Evolutionary conservation across 2,329 filamentous ascomycete genomes (phyloP).

Genomic region (Metarhizium humberi): DNA sequence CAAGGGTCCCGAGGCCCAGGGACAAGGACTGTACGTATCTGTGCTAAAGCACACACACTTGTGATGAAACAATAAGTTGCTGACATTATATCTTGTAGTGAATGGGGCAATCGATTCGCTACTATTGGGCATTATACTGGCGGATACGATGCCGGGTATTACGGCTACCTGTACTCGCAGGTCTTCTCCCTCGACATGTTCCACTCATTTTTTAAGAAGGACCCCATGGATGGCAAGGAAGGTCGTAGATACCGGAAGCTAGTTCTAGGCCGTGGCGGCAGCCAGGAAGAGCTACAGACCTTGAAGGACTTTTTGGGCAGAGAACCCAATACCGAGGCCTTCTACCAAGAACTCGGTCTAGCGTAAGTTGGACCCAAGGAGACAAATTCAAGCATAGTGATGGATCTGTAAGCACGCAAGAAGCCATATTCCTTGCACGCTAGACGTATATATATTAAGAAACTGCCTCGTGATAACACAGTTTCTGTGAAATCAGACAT

Average conservation of each 20-base stretch:
- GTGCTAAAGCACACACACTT: neutral
- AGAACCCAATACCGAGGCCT: constrained; percentile 67
- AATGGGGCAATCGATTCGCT: constrained; percentile 70
- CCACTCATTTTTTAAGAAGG: constrained; percentile 64
- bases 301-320: constrained; percentile 70
- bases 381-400: neutral
- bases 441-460: neutral
- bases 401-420: too few species aligned
- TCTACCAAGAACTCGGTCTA: constrained; percentile 66
- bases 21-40: constrained; percentile 40
- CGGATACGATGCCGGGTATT: constrained; percentile 80
- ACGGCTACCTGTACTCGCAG: constrained; percentile 64
- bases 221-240: constrained; percentile 68
- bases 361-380: neutral
- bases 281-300: constrained; percentile 72
- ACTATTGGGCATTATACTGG: constrained; percentile 77
- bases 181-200: constrained; percentile 87
- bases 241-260: constrained; percentile 69
- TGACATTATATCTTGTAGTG: constrained; percentile 28
- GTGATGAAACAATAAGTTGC: constrained; percentile 1
- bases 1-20: constrained; percentile 62
- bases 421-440: too few species aligned
- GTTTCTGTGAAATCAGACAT: neutral
- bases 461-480: neutral
- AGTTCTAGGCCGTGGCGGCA: constrained; percentile 68